phyloP scores from a whole-genome alignment of 2,329 filamentous ascomycete species.

The Ophiobolus disseminans region DNA sequence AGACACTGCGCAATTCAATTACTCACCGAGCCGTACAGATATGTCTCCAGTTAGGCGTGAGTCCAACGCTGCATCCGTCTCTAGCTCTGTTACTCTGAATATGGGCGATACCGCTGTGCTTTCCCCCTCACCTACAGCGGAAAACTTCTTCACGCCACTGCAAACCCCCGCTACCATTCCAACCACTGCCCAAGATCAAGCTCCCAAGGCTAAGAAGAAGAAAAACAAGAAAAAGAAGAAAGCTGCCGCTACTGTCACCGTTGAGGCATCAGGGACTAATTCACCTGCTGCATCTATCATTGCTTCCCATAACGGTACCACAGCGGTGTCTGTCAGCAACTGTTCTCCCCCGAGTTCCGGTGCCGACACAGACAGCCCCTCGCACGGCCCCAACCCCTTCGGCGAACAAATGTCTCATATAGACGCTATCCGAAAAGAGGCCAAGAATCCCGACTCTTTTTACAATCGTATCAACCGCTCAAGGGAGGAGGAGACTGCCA shows the following conservation, averaged over 20 bases:
- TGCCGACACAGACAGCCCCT: background rate
- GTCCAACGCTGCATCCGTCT: constrained; percentile 6
- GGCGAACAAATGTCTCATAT: constrained; percentile 15
- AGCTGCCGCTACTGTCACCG: background rate
- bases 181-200: background rate
- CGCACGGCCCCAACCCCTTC: constrained; percentile 10
- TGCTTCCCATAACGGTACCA: background rate
- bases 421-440: constrained; percentile 13
- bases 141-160: constrained; percentile 3
- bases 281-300: background rate
- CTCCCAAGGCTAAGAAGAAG: constrained; percentile 30
- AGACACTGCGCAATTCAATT: constrained; percentile 2
- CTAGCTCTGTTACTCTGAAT: constrained; percentile 11
- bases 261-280: background rate
- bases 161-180: constrained; percentile 4
- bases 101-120: background rate
- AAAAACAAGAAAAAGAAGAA: constrained; percentile 48
- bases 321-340: no score
- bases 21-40: background rate
- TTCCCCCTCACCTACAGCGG: constrained; percentile 1
- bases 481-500: background rate
- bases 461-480: constrained; percentile 7
- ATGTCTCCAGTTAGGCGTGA: background rate
- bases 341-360: no score
- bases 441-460: constrained; percentile 12